Base-by-base conservation (phyloP, 176 grass and related monocot genomes). In the Avena eriantha region DNA sequence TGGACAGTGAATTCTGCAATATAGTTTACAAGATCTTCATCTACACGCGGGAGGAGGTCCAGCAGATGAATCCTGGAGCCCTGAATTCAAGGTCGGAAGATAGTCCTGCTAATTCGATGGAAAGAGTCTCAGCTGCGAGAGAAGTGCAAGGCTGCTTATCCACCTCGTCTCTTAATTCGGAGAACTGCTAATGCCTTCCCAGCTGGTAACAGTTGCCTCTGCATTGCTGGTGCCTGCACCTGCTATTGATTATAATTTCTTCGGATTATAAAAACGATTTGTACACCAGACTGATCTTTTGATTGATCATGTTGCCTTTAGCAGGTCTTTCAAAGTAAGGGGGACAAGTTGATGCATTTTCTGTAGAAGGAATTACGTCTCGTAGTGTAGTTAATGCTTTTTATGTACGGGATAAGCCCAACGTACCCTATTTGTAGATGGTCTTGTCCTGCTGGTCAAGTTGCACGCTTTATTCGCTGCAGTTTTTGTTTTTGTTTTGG, bases 1-100 rank as follows among this genome's bases (percentile, higher is more conserved):
- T 79, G 85, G 71, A 78, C 92, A 99, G 97, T 80, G 97, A 99
- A 50, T 99, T 99, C 61, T 99, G 97, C 63, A 87, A 77, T 73
- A 99, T 99, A 69, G 94, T 96, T 71, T 82, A 88, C 36, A 99
- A 96, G 84, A 99, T 99, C 47, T 94, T 89, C 84, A 94, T 99
- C 84, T 96, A 94, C 73, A 96, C 92, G 16, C 86, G 80, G 78
- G 94, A 96, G 82, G 88, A 99, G 70, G 97, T 99, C 36, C 92
- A 96, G 72, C 87, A 76, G 87, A 99, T 99, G 94, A 96, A 91
- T 77, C 96, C 93, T 7, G 90, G 93, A 49, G 23, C 90, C 23
- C 80, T 98, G 83, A 92, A 88, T 79, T 80, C 86, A 12, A 89
- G 69, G 72, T 84, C 82, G 0, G 96, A 98, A 72, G 90, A 95